Evolutionary conservation across 2,329 filamentous ascomycete species (phyloP), one percentile per base, ranked within the genome.

Genomic region (Aspergillus sp.): DNA sequence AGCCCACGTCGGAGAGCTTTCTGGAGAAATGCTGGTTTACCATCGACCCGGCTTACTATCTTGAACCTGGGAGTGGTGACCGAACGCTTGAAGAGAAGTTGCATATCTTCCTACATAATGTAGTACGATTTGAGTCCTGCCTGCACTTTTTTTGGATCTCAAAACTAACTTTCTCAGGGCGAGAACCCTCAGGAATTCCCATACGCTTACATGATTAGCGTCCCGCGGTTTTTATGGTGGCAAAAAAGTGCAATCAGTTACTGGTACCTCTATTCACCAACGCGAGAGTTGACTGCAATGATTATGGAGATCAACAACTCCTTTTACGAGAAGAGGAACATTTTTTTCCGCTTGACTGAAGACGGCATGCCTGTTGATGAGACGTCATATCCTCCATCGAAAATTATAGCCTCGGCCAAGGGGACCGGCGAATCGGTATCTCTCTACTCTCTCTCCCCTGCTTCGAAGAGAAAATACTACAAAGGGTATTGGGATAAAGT

Each of bases 251-350:
- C 45, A 3, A 51, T 63, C 21, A 52, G 21, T 19, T 53, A 52
- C 13, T 63, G 61, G 61, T 58, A 55, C 19, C 55, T 63, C 13
- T 63, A 63, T 32, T 58, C 58, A 13, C 39, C 61, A 9, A 23
- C 55, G 1, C 45, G 55, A 1, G 55, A 58, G 25, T 17, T 63
- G 19, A 49, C 48, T 4, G 61, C 50, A 7, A 52, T 60, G 49
- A 38, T 63, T 21, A 60, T 63, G 58, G 61, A 63, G n/a, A 39
- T 60, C 13, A 63, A 63, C 38, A 65, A 65, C 28, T 65, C 59
- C 17, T 65, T 57, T 38, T 55, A 38, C 17, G 58, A 65, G n/a
- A 59, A 50, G 13, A 58, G 58, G 5, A 61, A 57, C 19, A 48
- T 58, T 13, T 65, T 65, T 8, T 55, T 49, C 30, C 54, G 58